Evolutionary conservation across 2,329 filamentous ascomycete species (phyloP), one percentile per base, ranked within the genome.

Genomic region (Cordyceps militaris): DNA sequence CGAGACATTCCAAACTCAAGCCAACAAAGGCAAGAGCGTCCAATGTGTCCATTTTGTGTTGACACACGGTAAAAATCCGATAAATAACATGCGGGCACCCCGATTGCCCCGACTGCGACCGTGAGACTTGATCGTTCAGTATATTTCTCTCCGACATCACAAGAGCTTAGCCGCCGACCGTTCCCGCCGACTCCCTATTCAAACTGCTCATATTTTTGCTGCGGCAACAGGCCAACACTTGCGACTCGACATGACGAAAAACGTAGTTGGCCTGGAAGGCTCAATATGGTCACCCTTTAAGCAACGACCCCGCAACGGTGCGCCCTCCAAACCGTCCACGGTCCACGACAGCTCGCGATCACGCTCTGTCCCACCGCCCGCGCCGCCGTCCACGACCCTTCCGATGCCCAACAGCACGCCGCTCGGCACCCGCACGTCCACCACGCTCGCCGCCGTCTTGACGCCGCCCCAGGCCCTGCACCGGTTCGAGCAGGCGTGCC

Each of bases 401-500:
- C n/a, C 24, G 5, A 46, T 23, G 7, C 58, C 52, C 9, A 55
- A 50, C 40, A 57, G 47, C 47, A 60, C 54, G 19, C 54, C 48
- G n/a, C 53, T 56, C 36, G 50, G 50, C 26, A 46, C 51, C 9
- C 32, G 24, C 30, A 40, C 60, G 57, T 51, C 57, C 19, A 43
- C 36, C 19, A 52, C 64, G 5, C 40, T 43, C 38, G 48, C 61
- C 62, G n/a, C 65, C 64, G 11, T 60, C 52, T 54, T 71, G 1
- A 65, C 63, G 1, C 68, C 70, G 1, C 42, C 64, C 1, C 72
- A 74, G 40, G 79, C 84, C 43, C 74, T 85, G 1, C 71, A 75
- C 2, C 78, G 83, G 7, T 85, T 84, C 66, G 76, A 79, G 60
- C 84, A 84, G 62, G 82, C 84, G 28, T 79, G 83, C 21, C 76